Conservation (phyloP, 306 rosid genomes). For the Cucurbita argyrosperma region DNA sequence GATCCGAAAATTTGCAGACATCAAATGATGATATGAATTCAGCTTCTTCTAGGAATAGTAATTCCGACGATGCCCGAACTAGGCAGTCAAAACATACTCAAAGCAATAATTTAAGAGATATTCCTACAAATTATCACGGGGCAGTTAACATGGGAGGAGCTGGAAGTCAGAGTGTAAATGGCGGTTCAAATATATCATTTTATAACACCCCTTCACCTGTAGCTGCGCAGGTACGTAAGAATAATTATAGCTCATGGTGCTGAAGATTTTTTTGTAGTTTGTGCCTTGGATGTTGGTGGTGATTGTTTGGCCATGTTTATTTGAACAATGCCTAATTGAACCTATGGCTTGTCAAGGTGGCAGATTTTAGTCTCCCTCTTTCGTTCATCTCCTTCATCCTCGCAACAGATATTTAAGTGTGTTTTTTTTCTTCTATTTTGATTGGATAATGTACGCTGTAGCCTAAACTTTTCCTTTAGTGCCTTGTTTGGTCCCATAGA, state of each 20-base stretch:
- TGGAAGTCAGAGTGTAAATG: conserved; percentile 40
- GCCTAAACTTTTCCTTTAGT: not conserved
- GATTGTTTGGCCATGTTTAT: not conserved
- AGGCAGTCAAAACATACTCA: conserved; percentile 57
- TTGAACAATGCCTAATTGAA: not conserved
- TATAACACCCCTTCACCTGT: conserved; percentile 90
- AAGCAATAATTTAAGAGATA: conserved; percentile 52
- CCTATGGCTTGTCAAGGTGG: not conserved
- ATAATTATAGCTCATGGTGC: conserved; percentile 6
- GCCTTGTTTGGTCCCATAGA: not conserved
- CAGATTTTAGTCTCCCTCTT: not conserved
- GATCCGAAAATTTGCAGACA: conserved; percentile 34
- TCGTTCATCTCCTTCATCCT: not conserved
- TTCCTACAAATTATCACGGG: conserved; percentile 60
- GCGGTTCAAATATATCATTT: conserved; percentile 53
- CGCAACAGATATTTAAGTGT: not conserved
- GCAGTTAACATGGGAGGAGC: conserved; percentile 45
- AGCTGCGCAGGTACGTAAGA: conserved; percentile 48
- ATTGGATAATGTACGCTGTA: not conserved
- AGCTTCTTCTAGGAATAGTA: conserved; percentile 36
- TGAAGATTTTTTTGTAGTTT: not conserved
- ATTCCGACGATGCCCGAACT: conserved; percentile 49
- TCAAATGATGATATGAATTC: conserved; percentile 42
- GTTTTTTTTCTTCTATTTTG: not conserved
- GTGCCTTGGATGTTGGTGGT: not conserved